Evolutionary conservation across 2,329 filamentous ascomycete species (phyloP), one percentile per base, ranked within the genome.

Genomic region (Colletotrichum destructivum): DNA sequence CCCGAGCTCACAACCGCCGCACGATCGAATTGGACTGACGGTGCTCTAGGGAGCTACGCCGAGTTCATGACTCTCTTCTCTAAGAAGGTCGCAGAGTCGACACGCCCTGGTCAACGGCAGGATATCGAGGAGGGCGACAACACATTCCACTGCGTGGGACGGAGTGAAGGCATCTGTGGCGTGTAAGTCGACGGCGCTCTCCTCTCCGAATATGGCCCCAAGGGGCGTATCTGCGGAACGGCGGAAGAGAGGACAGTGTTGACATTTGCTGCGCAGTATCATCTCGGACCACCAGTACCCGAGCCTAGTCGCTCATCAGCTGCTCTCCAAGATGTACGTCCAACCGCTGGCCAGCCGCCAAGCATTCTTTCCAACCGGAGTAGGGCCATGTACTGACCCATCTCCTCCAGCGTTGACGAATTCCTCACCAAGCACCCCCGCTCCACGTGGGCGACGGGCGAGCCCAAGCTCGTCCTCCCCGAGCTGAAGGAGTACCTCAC

Each of bases 51-150:
- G 18, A 72, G 69, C 54, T 72, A 72, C 54, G 65, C 65, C 47
- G 69, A 88, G 76, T 90, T 97, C 87, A 94, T 97, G 91, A 93
- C 91, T 68, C 86, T 98, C 78, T 96, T 97, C 85, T 90, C 91
- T 82, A 94, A 94, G 83, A 96, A 93, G 21, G 92, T 98, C 60
- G 96, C 96, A 73, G 94, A 97, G 84, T 89, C 94, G 77, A 98
- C 94, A 72, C 87, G 87, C 72, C 89, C 92, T n/a, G 94, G 93
- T 66, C 91, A 95, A 82, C 88, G 94, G 80, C 93, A 97, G 82
- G 94, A 95, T 80, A 91, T 97, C 67, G 93, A 97, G 83, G 91
- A 96, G 82, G 90, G 95, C 85, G 90, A 91, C 91, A 84, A 93
- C 85, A 92, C 90, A 67, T 94, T 95, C 82, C 93, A 96, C 83